Evolutionary conservation across 164 flowering plant species (phyloP), one percentile per base, ranked within the genome.

Genomic region (Macadamia tetraphylla): DNA sequence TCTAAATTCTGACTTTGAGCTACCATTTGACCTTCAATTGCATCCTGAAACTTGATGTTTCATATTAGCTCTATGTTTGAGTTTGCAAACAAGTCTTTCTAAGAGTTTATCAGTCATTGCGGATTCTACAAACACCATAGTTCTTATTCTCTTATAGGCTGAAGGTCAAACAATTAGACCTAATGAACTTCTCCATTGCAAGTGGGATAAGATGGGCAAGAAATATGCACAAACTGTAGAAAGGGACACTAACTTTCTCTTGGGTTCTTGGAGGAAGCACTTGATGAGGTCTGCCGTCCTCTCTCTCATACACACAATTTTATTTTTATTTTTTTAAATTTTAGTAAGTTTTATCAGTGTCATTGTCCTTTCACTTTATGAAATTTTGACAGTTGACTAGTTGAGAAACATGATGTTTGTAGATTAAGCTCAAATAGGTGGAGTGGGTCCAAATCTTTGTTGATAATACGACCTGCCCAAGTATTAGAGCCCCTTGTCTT

Each of bases 201-300:
- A 88, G 83, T 75, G 82, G 70, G 98, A 90, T 68, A 95, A 89
- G 74, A 92, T 95, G 60, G 89, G 44, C 63, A 74, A 86, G 71
- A 95, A 92, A 71, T 95, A 95, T 75, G 69, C 91, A 31, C 92
- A 23, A 23, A 23, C 84, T 60, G 82, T 76, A 43, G 96, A 90
- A 52, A 82, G 74, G 88, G 86, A 62, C 93, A 92, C 62, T 94
- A 92, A 71, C 97, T 95, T 71, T 92, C 99, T 15, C 94, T 98
- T 64, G 98, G 98, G 64, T 95, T 89, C 76, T 83, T 95, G 78
- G 99, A 95, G 79, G 98, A 84, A 64, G 97, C 94, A 44, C 88
- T 87, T 68, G 98, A 92, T 49, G 99, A 92, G 96, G 99, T 91
- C 14, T 53, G 70, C 32, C 31, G 9, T 73, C 29, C 52, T 42